Evolutionary conservation across 176 grass and related monocot genomes (phyloP), one percentile per base, ranked within the genome.

Genomic region (Lolium multiflorum): DNA sequence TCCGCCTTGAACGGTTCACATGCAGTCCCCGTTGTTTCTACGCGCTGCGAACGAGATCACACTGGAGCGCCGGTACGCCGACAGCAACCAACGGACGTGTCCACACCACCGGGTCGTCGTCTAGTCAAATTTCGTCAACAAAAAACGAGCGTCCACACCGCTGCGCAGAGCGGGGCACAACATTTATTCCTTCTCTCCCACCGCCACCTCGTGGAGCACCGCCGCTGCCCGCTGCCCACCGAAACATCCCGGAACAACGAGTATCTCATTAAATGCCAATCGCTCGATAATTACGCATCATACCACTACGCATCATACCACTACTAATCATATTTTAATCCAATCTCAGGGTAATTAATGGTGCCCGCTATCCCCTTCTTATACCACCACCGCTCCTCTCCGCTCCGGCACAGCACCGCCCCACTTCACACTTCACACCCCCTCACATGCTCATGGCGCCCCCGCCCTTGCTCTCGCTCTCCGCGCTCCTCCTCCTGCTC

Each of bases 151-250:
- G 15, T 28, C 20, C 8, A 14, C 18, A 6, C 76, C 4, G 4
- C 28, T 10, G 9, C 26, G 14, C 13, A 11, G 1, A 24, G 35
- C n/a, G n/a, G n/a, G n/a, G n/a, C n/a, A n/a, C 18, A 75, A 89
- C 82, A 89, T 89, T 89, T 85, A 81, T 89, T 60, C 83, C n/a
- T n/a, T 43, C 77, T 69, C n/a, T 81, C 56, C 75, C 58, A 47
- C 35, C 51, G 50, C 76, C 20, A 55, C 66, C 81, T 55, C 67
- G 28, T 16, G 10, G 55, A 47, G 11, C 56, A 28, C 68, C 22
- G 22, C 77, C 11, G 55, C 73, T 57, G n/a, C n/a, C n/a, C n/a
- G n/a, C n/a, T n/a, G 46, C 57, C 44, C 69, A 69, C 39, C 71
- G 52, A 86, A 70, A 86, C 72, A 86, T 90, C 37, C 84, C 63